phyloP scores from a whole-genome alignment of 768 basidiomycete species.

The Tricholoma sp. region DNA sequence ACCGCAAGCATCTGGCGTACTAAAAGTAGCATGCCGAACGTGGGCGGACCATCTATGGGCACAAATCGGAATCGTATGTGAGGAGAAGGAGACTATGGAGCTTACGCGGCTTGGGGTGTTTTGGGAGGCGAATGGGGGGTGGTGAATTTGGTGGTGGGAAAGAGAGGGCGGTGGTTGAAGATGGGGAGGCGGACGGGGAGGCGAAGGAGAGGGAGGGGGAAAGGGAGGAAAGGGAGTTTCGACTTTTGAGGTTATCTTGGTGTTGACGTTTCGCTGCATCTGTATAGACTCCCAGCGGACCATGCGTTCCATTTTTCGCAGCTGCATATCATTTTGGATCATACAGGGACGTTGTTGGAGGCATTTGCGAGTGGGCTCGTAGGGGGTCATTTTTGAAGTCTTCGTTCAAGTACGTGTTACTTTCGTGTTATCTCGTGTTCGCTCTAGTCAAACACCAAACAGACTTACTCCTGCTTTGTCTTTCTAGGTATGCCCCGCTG shows the following conservation, averaged over 20 bases:
- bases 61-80: conserved; percentile 72
- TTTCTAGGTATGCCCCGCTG: conserved; percentile 64
- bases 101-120: conserved; percentile 68
- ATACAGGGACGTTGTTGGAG: conserved; percentile 63
- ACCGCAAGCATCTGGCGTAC: conserved; percentile 55
- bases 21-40: conserved; percentile 72
- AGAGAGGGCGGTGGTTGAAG: conserved; percentile 29
- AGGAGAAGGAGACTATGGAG: conserved; percentile 71
- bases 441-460: no score
- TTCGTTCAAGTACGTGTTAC: conserved; percentile 49
- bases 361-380: conserved; percentile 59
- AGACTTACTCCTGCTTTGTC: no score
- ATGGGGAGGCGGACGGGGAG: conserved; percentile 50
- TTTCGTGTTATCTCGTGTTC: neutral
- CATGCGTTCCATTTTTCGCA: conserved; percentile 83
- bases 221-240: conserved; percentile 40
- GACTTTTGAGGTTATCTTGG: conserved; percentile 20
- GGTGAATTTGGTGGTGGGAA: no score
- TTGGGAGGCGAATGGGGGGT: no score
- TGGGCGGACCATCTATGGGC: conserved; percentile 99
- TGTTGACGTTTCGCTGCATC: no score
- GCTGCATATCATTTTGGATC: conserved; percentile 67
- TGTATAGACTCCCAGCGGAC: conserved; percentile 49
- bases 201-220: conserved; percentile 29
- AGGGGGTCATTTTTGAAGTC: conserved; percentile 43